Conservation (phyloP, 116 monocot genomes). For the Dioscorea cayenensis region DNA sequence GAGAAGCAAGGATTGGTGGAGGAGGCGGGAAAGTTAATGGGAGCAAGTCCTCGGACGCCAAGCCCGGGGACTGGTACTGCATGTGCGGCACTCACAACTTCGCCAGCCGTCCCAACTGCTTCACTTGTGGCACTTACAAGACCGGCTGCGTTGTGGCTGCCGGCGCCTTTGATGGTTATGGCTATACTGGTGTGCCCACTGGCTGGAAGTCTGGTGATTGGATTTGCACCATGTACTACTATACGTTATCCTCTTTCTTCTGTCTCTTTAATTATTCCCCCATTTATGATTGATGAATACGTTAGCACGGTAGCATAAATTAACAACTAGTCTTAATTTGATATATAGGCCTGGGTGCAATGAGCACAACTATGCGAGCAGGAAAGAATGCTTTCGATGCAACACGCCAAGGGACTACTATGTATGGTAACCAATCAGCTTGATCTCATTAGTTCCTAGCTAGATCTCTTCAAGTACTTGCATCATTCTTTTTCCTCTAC, state of each 20-base stretch:
- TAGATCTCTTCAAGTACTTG: background rate
- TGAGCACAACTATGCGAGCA: constrained; percentile 37
- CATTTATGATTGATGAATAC: too few species aligned
- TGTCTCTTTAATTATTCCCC: background rate
- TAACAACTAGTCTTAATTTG: background rate
- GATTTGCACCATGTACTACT: constrained; percentile 38
- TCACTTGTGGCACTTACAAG: constrained; percentile 22
- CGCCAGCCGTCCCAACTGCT: constrained; percentile 24
- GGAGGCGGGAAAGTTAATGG: constrained; percentile 17
- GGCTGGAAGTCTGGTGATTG: constrained; percentile 49
- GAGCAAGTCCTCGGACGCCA: constrained; percentile 6
- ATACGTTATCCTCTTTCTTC: background rate
- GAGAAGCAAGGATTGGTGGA: constrained; percentile 26
- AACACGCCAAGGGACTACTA: constrained; percentile 21
- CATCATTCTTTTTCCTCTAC: background rate
- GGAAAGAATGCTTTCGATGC: constrained; percentile 37
- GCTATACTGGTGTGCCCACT: background rate
- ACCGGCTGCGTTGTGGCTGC: constrained; percentile 11
- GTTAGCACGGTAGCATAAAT: too few species aligned
- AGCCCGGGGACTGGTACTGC: constrained; percentile 34
- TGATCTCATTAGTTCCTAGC: background rate
- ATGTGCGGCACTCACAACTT: constrained; percentile 28
- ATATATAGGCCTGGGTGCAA: constrained; percentile 27
- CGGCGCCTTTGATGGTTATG: constrained; percentile 8
- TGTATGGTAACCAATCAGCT: background rate